These are phyloP conservation scores for Camellia lanceoleosa DNA, from an alignment of 148 eudicot genomes.

Conservation along the genomic window DNA sequence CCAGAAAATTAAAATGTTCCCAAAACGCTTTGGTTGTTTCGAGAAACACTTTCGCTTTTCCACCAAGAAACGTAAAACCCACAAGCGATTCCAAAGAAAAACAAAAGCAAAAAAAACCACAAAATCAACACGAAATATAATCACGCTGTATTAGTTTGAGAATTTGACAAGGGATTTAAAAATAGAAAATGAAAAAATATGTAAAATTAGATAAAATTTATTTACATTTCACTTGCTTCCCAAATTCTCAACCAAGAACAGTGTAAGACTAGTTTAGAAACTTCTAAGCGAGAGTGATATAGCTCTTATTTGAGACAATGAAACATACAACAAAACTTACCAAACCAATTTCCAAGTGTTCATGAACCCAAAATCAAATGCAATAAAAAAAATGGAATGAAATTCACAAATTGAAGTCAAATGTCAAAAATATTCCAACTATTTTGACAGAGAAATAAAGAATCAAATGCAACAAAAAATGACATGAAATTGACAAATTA, in stretches of 20 bases:
- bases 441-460: too few relatives aligned
- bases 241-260: too few relatives aligned
- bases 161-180: too few relatives aligned
- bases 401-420: too few relatives aligned
- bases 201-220: too few relatives aligned
- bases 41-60: neutral
- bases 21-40: neutral
- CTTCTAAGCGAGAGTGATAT: neutral
- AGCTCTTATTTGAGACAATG: neutral
- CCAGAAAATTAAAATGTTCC: slow-evolving; percentile 7
- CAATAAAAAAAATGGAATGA: too few relatives aligned
- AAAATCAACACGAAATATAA: neutral
- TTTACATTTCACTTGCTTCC: too few relatives aligned
- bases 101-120: neutral
- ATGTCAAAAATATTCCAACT: too few relatives aligned
- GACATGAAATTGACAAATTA: neutral
- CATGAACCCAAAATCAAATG: too few relatives aligned
- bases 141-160: neutral
- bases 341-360: too few relatives aligned
- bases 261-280: neutral
- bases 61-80: neutral
- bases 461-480: neutral
- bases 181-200: too few relatives aligned
- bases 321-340: too few relatives aligned
- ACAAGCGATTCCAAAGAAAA: neutral